Evolutionary conservation across 495 filamentous ascomycete species (phyloP).

Genomic region (Evansstolkia leycettana): DNA sequence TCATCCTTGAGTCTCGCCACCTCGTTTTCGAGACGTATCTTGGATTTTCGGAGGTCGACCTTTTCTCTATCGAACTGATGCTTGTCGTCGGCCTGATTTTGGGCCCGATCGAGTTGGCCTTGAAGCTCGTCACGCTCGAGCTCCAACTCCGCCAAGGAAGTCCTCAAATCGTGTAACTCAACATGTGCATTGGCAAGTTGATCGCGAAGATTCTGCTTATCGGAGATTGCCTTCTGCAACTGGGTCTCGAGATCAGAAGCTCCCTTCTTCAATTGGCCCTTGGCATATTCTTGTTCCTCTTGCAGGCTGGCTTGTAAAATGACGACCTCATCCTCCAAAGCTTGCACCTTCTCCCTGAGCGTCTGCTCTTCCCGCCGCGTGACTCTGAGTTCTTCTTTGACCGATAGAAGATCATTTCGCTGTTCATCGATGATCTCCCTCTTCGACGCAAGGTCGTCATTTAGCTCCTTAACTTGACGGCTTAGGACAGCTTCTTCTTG

Average conservation of each 20-base stretch:
- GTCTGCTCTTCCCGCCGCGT: slow-evolving; percentile 50
- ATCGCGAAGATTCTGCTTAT: slow-evolving; percentile 52
- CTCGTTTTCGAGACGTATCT: slow-evolving; percentile 47
- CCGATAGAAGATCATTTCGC: slow-evolving; percentile 43
- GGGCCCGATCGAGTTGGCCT: slow-evolving; percentile 37
- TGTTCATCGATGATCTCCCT: slow-evolving; percentile 40
- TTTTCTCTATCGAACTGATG: slow-evolving; percentile 50
- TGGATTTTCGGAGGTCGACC: slow-evolving; percentile 46
- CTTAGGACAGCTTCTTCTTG: slow-evolving; percentile 42
- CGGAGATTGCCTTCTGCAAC: slow-evolving; percentile 36
- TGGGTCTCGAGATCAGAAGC: slow-evolving; percentile 36
- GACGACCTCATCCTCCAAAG: slow-evolving; percentile 71
- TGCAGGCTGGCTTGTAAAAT: slow-evolving; percentile 62
- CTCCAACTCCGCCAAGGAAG: slow-evolving; percentile 39
- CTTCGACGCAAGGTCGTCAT: slow-evolving; percentile 42
- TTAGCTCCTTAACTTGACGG: slow-evolving; percentile 45
- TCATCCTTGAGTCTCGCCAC: slow-evolving; percentile 46
- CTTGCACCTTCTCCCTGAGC: slow-evolving; percentile 55
- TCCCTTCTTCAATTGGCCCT: slow-evolving; percentile 36
- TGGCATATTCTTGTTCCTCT: slow-evolving; percentile 58
- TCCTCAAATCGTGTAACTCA: slow-evolving; percentile 45
- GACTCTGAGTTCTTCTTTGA: slow-evolving; percentile 56
- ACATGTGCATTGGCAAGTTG: slow-evolving; percentile 47
- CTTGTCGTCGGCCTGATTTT: slow-evolving; percentile 38
- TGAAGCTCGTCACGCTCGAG: slow-evolving; percentile 55